Evolutionary conservation across 2,329 filamentous ascomycete species (phyloP), one percentile per base, ranked within the genome.

Genomic region (Gyromitra esculenta): DNA sequence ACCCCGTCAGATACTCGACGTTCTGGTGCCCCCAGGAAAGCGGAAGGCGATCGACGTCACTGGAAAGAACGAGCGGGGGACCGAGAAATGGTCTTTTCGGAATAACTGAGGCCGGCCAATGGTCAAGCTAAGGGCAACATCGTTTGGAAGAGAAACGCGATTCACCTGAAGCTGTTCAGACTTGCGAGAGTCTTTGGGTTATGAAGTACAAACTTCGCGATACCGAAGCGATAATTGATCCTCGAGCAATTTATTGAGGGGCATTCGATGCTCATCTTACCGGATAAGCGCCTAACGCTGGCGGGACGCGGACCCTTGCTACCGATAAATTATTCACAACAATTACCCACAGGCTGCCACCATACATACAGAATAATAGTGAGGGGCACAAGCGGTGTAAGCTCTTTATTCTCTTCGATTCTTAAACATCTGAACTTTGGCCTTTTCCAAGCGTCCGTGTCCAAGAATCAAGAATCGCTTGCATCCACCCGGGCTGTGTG

Each of bases 51-150:
- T 25, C 56, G 21, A 63, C 57, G 48, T 52, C 67, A 62, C 66
- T 18, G 25, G 54, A n/a, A 15, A 35, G 43, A 45, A 59, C 59
- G 59, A 60, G 59, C 43, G 41, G 50, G n/a, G 35, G 52, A 48
- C 5, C 54, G 43, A 21, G 48, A 31, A 39, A 35, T 45, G 37
- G 31, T 54, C 67, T 45, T 18, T 62, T 64, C n/a, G 21, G 37
- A n/a, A 35, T 45, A 72, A 57, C 48, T 11, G 45, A 35, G 45
- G 48, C 25, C 43, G 52, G 45, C 18, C 31, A 54, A 67, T 37
- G 65, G 45, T 48, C 52, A 60, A 31, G 8, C 39, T 57, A 54
- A 64, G 48, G 25, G 60, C n/a, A 62, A 43, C 54, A 71, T 71
- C 15, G 31, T 57, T 60, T 8, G 59, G n/a, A 54, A 31, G 25